Evolutionary conservation across 1,284 basidiomycete species (phyloP).

Genomic region (Malassezia psittaci): DNA sequence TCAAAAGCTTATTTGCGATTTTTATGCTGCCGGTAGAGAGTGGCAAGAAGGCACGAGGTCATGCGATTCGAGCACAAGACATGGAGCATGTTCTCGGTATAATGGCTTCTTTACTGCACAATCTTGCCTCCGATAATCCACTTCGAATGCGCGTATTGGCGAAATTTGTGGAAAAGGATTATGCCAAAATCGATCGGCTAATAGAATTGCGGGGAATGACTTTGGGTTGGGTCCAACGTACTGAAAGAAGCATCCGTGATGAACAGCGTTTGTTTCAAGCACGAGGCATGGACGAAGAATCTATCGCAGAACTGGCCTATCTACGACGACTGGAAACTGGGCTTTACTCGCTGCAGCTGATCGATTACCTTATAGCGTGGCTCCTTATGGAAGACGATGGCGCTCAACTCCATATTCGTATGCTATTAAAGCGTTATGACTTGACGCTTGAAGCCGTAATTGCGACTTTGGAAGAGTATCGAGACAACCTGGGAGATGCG

Average conservation of each 20-base stretch:
- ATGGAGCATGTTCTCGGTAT: conserved; percentile 77
- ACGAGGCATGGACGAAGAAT: conserved; percentile 55
- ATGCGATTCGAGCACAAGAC: conserved; percentile 53
- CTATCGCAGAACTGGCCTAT: conserved; percentile 70
- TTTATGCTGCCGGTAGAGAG: conserved; percentile 61
- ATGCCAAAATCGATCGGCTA: conserved; percentile 85
- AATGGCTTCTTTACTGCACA: conserved; percentile 75
- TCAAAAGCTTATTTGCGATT: conserved; percentile 76
- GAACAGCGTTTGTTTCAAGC: conserved; percentile 60
- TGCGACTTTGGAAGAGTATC: conserved; percentile 25
- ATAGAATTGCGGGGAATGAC: conserved; percentile 73
- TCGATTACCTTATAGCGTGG: conserved; percentile 91
- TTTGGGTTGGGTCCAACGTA: conserved; percentile 54
- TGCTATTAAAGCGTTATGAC: conserved; percentile 19
- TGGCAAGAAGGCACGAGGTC: neutral
- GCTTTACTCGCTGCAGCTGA: conserved; percentile 73
- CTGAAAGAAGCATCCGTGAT: conserved; percentile 58
- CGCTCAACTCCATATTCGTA: conserved; percentile 19
- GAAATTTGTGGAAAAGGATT: conserved; percentile 83
- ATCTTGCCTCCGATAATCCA: conserved; percentile 72
- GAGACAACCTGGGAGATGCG: conserved; percentile 26
- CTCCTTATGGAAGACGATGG: conserved; percentile 96
- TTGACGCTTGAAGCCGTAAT: conserved; percentile 16
- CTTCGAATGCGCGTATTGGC: conserved; percentile 70
- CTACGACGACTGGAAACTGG: conserved; percentile 73